A percentile compares a stretch with the other conserved stretches of the same genome.
Conservation (phyloP, 2,329 filamentous ascomycete species). For the Tolypocladium tropicale region DNA sequence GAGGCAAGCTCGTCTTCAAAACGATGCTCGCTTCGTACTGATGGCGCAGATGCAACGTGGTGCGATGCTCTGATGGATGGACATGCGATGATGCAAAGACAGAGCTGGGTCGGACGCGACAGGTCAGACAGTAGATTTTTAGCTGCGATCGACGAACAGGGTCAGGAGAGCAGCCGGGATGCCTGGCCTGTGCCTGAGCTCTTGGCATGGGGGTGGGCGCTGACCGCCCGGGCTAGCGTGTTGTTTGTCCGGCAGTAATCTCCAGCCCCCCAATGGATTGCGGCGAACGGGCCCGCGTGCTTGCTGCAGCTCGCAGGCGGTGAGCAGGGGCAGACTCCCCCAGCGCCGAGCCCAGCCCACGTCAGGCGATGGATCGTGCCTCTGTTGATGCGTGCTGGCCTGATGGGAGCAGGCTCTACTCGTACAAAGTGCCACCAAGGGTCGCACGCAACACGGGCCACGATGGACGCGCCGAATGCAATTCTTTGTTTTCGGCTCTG, state of each 20-base stretch:
- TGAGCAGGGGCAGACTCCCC: too few species aligned
- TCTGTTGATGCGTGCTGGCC: not conserved
- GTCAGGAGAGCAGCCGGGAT: not conserved
- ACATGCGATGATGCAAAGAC: not conserved
- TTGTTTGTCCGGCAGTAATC: constrained; percentile 3
- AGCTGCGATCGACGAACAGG: not conserved
- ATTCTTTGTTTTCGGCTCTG: not conserved
- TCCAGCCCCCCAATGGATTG: constrained; percentile 1
- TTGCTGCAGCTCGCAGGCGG: not conserved
- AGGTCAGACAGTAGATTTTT: not conserved
- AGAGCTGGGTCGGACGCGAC: not conserved
- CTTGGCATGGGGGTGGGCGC: not conserved
- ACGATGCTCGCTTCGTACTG: not conserved
- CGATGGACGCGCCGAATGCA: not conserved
- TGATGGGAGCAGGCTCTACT: too few species aligned
- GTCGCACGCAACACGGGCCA: not conserved
- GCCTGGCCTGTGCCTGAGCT: not conserved
- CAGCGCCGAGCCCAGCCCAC: not conserved
- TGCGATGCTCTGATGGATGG: not conserved
- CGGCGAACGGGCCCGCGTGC: not conserved
- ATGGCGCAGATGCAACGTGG: not conserved
- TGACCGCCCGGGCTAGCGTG: constrained; percentile 1
- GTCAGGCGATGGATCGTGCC: not conserved
- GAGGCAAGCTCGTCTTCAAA: not conserved
- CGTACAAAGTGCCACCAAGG: too few species aligned